Base-by-base conservation (phyloP, 352 stramenopile genomes). In the Elongisporangium prolatum region DNA sequence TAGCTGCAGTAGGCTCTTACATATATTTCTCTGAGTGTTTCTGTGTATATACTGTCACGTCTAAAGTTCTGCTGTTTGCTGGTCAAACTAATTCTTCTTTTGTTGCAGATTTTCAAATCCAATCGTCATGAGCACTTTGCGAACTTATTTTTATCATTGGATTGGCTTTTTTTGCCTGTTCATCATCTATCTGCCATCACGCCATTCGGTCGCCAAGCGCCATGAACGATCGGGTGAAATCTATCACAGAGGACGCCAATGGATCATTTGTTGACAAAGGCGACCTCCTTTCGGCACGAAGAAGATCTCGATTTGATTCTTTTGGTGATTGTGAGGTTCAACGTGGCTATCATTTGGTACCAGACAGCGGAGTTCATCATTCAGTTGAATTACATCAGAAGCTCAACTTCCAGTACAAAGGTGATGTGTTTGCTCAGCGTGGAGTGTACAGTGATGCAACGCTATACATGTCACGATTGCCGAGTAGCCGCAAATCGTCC, bases 401-500 rank as follows among this genome's bases (percentile, higher is more conserved):
- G 48, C 54, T 88, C 10, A 64, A 66, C 13, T 92, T 89, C 60
- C 74, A 84, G 50, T 92, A 90, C 54, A 71, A 69, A 56, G 82
- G 82, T 40, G 82, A 92, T 50, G 63, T 87, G 10, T 92, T 92
- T 55, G 68, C 74, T n/a, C 82, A 92, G 58, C 82, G 76, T 48
- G 82, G 80, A 2, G 55, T 74, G n/a, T 92, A 92, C 63, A 76
- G 65, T 0, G 80, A 92, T 14, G 80, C 75, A 0, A 72, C 69
- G 22, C 54, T 92, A 18, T 92, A 92, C 64, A 84, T 92, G 67
- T 92, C 82, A 17, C 74, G 82, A 3, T 51, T 92, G 10, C 74
- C 80, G 8, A 70, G 73, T 3, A 82, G 76, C 44, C 67, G 72
- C 17, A 88, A 86, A 48, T 48, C 52, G 0, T 63, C 73, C 2